Percentiles rank a stretch among this genome's conserved stretches.
Conservation (phyloP, 768 basidiomycete species). For the Tulasnella sp. region DNA sequence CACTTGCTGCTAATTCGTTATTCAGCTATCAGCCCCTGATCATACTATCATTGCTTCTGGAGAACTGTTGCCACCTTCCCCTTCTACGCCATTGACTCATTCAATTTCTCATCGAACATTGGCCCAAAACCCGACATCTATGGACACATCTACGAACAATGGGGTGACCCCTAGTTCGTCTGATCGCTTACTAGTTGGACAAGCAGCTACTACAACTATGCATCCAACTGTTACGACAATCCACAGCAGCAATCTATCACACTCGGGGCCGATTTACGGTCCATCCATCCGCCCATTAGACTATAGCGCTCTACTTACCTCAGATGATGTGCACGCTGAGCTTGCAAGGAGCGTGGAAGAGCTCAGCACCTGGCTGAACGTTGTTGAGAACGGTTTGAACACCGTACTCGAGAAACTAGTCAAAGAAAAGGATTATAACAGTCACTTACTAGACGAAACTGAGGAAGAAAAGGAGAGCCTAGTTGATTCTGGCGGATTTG, state of each 20-base stretch:
- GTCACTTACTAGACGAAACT: too few species aligned
- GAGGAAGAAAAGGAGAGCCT: too few species aligned
- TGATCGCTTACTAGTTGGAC: background rate
- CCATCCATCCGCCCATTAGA: conserved; percentile 50
- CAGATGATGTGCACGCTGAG: conserved; percentile 50
- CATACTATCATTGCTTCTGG: too few species aligned
- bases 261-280: conserved; percentile 2
- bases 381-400: conserved; percentile 58
- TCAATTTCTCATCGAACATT: too few species aligned
- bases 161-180: conserved; percentile 1
- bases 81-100: too few species aligned
- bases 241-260: conserved; percentile 12
- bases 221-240: background rate
- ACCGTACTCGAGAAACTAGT: conserved; percentile 55
- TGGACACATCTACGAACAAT: background rate
- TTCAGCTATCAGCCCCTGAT: too few species aligned
- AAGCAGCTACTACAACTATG: background rate
- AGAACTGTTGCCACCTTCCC: too few species aligned
- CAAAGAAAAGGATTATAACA: too few species aligned
- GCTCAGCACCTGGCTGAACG: conserved; percentile 60
- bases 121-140: too few species aligned
- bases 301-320: conserved; percentile 40
- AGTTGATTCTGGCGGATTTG: too few species aligned
- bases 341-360: conserved; percentile 62
- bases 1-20: too few species aligned